Conservation (phyloP, 768 basidiomycete genomes). For the Mycena olivaceomarginata region DNA sequence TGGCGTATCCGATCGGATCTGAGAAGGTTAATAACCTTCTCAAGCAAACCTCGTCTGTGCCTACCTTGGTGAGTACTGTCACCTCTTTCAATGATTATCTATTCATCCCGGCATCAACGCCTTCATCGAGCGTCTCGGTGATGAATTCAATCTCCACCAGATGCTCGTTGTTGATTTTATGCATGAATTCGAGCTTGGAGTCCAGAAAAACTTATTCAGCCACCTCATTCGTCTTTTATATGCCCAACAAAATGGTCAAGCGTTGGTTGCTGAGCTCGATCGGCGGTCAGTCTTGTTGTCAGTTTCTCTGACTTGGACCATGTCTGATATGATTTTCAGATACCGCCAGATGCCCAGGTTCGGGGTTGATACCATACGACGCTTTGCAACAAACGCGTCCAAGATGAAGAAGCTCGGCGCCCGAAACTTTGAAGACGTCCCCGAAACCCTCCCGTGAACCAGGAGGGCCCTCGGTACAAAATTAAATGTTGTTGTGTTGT, state of each 20-base stretch:
- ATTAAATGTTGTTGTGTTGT: no score
- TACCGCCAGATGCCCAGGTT: background rate
- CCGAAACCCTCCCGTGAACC: no score
- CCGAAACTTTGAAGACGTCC: slow-evolving; percentile 56
- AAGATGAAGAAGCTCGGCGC: slow-evolving; percentile 52
- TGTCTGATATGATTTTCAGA: background rate
- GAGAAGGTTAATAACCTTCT: no score
- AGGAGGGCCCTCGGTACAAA: no score
- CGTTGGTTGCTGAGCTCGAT: slow-evolving; percentile 48
- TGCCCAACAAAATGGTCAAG: slow-evolving; percentile 34
- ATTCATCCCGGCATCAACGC: slow-evolving; percentile 50
- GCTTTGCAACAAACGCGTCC: slow-evolving; percentile 49
- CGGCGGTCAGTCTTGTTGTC: slow-evolving; percentile 42
- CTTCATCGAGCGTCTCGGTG: slow-evolving; percentile 50
- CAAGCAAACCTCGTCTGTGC: no score
- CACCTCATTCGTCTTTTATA: slow-evolving; percentile 59
- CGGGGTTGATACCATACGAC: slow-evolving; percentile 43
- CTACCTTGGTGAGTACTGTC: no score
- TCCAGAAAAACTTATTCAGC: slow-evolving; percentile 57
- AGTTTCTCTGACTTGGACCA: no score
- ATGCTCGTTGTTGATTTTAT: slow-evolving; percentile 58
- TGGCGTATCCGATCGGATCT: no score
- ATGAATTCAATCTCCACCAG: slow-evolving; percentile 49
- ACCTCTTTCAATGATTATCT: no score
- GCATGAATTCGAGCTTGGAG: slow-evolving; percentile 62